These are phyloP conservation scores for Talaromyces liani DNA, from an alignment of 495 filamentous ascomycete species.

Conservation along the genomic window DNA sequence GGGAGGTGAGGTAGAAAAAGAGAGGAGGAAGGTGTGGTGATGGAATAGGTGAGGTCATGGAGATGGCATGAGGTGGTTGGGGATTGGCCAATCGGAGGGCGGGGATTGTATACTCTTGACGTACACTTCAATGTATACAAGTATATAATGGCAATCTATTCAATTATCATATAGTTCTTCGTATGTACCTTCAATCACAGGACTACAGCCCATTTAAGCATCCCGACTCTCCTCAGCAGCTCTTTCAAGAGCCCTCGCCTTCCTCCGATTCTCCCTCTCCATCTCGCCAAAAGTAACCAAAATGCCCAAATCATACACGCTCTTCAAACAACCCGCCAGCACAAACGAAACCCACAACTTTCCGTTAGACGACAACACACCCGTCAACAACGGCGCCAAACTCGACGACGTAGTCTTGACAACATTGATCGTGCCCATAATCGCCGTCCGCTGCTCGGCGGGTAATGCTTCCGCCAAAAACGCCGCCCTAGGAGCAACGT, in stretches of 20 bases:
- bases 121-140: not conserved
- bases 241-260: too few species aligned
- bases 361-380: conserved; percentile 53
- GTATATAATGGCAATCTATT: not conserved
- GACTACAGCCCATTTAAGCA: not conserved
- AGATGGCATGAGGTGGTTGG: not conserved
- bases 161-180: too few species aligned
- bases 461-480: conserved; percentile 69
- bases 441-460: conserved; percentile 67
- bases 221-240: not conserved
- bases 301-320: conserved; percentile 66
- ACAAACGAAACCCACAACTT: conserved; percentile 67
- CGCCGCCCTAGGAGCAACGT: conserved; percentile 71
- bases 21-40: not conserved
- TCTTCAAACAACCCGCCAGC: conserved; percentile 60
- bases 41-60: not conserved
- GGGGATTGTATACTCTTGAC: not conserved
- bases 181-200: too few species aligned
- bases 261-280: conserved; percentile 17
- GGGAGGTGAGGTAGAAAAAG: not conserved
- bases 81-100: not conserved
- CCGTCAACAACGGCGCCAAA: conserved; percentile 60
- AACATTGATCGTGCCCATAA: conserved; percentile 66
- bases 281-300: conserved; percentile 54
- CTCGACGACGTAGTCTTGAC: conserved; percentile 57